phyloP scores from a whole-genome alignment of 768 basidiomycete species.

The Wakefieldia striispora region DNA sequence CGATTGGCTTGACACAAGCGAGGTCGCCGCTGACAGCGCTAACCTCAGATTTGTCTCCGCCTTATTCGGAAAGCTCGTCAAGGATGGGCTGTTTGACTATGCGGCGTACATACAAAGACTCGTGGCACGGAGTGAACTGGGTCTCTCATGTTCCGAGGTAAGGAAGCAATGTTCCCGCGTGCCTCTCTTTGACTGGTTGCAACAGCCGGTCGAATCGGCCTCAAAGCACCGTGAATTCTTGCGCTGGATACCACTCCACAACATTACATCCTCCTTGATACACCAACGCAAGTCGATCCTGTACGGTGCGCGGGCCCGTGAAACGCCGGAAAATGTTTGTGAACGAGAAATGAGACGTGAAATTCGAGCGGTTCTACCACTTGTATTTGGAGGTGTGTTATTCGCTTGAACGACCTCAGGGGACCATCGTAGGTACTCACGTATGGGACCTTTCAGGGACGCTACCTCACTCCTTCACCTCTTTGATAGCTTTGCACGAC shows the following conservation, averaged over 20 bases:
- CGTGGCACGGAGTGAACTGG: slow-evolving; percentile 74
- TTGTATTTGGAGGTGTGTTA: slow-evolving; percentile 61
- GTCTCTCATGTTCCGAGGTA: slow-evolving; percentile 55
- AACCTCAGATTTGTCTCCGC: slow-evolving; percentile 63
- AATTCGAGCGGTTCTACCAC: slow-evolving; percentile 60
- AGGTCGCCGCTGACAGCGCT: slow-evolving; percentile 52
- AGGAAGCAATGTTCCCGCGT: slow-evolving; percentile 5
- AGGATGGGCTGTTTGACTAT: slow-evolving; percentile 71
- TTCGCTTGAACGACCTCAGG: not conserved
- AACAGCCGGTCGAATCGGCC: slow-evolving; percentile 9
- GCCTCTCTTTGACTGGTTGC: not conserved
- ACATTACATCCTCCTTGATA: slow-evolving; percentile 54
- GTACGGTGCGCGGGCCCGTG: slow-evolving; percentile 65
- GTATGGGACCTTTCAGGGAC: slow-evolving; percentile 31
- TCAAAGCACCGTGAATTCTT: slow-evolving; percentile 73
- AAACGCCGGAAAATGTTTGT: slow-evolving; percentile 66
- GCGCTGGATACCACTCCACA: slow-evolving; percentile 68
- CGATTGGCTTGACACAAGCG: slow-evolving; percentile 73
- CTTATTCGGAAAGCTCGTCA: slow-evolving; percentile 70
- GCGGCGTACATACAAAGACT: slow-evolving; percentile 73
- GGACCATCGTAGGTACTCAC: slow-evolving; percentile 3
- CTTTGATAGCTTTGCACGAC: slow-evolving; percentile 38
- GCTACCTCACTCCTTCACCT: slow-evolving; percentile 23
- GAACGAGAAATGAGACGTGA: slow-evolving; percentile 73
- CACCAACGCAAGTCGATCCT: slow-evolving; percentile 69